These are phyloP conservation scores for Umbelopsis sp. DNA, from an alignment of 192 early-diverging fungal genomes.

Conservation along the genomic window DNA sequence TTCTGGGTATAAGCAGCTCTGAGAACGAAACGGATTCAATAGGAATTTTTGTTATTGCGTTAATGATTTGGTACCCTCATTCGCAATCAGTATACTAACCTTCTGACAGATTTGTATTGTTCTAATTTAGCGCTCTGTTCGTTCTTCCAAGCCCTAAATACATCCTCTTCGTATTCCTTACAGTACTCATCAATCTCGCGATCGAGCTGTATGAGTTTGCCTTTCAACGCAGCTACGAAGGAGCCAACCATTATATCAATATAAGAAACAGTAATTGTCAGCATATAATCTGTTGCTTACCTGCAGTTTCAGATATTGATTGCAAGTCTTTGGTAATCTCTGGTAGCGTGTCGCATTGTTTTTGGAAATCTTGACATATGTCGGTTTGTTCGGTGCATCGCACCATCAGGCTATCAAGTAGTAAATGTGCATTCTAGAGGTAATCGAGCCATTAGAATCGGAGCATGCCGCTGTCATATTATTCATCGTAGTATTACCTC, in stretches of 20 bases:
- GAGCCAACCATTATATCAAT: neutral
- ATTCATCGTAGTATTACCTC: neutral
- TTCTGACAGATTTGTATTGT: slow-evolving; percentile 20
- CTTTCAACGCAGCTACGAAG: slow-evolving; percentile 26
- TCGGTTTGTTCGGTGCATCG: neutral
- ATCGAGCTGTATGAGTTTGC: slow-evolving; percentile 25
- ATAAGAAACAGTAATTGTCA: neutral
- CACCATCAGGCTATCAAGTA: neutral
- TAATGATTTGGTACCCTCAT: neutral
- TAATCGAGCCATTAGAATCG: neutral
- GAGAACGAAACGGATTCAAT: neutral
- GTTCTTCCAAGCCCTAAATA: slow-evolving; percentile 36
- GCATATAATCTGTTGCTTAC: neutral
- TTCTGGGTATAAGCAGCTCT: slow-evolving; percentile 19
- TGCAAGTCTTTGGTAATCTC: neutral
- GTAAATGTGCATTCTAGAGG: neutral
- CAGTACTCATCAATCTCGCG: slow-evolving; percentile 24
- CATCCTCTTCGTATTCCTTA: slow-evolving; percentile 17
- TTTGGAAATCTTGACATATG: neutral
- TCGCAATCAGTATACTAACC: neutral
- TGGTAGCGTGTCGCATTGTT: neutral
- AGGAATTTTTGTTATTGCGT: neutral
- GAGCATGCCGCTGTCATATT: neutral
- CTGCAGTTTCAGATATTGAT: neutral
- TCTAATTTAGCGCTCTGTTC: slow-evolving; percentile 14